Evolutionary conservation across 768 basidiomycete species (phyloP), one percentile per base, ranked within the genome.

Genomic region (Pleurotus tuber-regium): DNA sequence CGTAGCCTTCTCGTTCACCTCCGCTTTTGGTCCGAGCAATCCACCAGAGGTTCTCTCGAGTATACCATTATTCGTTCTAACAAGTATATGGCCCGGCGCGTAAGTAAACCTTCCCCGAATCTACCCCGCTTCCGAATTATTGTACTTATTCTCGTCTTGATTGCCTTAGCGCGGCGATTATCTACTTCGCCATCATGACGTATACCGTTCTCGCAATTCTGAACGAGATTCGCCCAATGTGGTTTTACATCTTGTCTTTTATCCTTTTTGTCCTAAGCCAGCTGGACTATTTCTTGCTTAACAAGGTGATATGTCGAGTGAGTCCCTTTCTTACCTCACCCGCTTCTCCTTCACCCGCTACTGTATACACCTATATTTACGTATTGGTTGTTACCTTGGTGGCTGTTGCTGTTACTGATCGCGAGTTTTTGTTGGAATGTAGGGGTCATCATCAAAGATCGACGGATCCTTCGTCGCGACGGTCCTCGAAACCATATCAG

Each of bases 391-490:
- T n/a, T n/a, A n/a, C n/a, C n/a, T n/a, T n/a, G n/a, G n/a, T n/a
- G n/a, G n/a, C n/a, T n/a, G n/a, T n/a, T n/a, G n/a, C n/a, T n/a
- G n/a, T n/a, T n/a, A n/a, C n/a, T n/a, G n/a, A n/a, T n/a, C n/a
- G n/a, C n/a, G n/a, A n/a, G n/a, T n/a, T n/a, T n/a, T n/a, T n/a
- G n/a, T n/a, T n/a, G n/a, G n/a, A n/a, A n/a, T 33, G 28, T 50
- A 87, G 81, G 82, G 80, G 19, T 75, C 91, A 14, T 73, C 78
- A 51, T 65, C 68, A 25, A 88, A 84, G 65, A 71, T 97, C 16
- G 96, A 98, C 67, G 91, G 90, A 4, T 84, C 87, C 2, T 96
- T 97, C 65, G 65, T 97, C 21, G 87, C 90, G 1, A 95, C 95
- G 0, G 47, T 94, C 4, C 72, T 96, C 40, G 91, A 96, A 63